Evolutionary conservation across 331 rosid species (phyloP), one percentile per base, ranked within the genome.

Genomic region (Pyrus hybrid): DNA sequence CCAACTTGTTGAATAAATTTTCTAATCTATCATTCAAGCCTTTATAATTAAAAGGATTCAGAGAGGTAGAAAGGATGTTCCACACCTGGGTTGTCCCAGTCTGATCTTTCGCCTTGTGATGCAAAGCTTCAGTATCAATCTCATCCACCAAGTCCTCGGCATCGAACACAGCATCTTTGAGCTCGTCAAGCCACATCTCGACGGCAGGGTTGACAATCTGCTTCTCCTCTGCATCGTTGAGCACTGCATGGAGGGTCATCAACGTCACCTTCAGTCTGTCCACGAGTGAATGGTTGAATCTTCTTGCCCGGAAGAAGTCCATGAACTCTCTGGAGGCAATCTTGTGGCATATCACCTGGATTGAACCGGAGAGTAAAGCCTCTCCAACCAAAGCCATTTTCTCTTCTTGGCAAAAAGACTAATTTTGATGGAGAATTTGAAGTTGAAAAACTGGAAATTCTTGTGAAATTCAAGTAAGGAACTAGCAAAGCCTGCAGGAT

Each of bases 181-280:
- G 63, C 17, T 58, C 63, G 28, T 22, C 63, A 22, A 58, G 63
- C 30, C 64, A 58, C 26, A 8, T 11, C 56, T 45, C 71, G 35
- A 84, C 85, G 0, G 25, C 76, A 51, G 8, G 12, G 5, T 61
- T 53, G 37, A 20, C 81, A 26, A 77, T 53, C 51, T 70, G 76
- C 18, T 76, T 64, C 16, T 76, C 85, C 58, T 85, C 85, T 1
- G 88, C 84, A 26, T 81, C 85, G 6, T 45, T 45, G 32, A 85
- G 77, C 29, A 81, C 83, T 1, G 6, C 25, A 17, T 18, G 23
- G 6, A 58, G 16, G 7, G 16, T 23, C 30, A 21, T 9, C 63
- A 58, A 11, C 16, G 63, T 22, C 29, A 58, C 18, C 63, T 58
- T 58, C 29, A 58, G 63, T 13, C 13, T 58, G 21, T 7, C 16